Base-by-base conservation (phyloP, 805 yeast species). In the Kurtzmaniella fragi region DNA sequence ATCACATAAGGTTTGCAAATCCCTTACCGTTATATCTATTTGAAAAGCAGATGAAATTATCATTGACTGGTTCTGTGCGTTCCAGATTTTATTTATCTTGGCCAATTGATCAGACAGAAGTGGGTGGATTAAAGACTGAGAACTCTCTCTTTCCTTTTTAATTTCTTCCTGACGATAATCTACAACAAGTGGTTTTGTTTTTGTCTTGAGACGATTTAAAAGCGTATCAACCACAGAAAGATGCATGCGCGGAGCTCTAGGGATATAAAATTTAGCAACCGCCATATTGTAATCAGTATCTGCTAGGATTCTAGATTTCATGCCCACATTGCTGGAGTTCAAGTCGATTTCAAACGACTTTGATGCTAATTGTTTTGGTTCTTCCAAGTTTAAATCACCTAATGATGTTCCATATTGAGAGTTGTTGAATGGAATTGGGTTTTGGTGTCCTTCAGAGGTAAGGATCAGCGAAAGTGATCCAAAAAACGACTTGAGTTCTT, bases 1-100 rank as follows among this genome's bases (percentile, higher is more conserved):
- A 39, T 82, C 84, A 7, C 72, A 62, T 27, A 93, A 65, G 0
- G 96, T 88, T 33, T 72, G 69, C 40, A 91, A 59, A 56, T 93
- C 99, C 27, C 76, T 62, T 0, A 75, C 73, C 3, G 64, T 62
- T 2, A 90, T 73, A 36, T 84, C 91, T 32, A 90, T 76, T 39
- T 61, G 62, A 43, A 59, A 70, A 3, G 57, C 61, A 8, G 61
- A 51, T 3, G 58, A 54, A 7, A 76, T 50, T 8, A 48, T 45
- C 10, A 52, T 46, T 17, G 52, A 46, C 10, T 37, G 28, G 17
- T 57, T 52, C 4, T 50, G 42, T 4, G 59, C 42, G 1, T 39
- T 29, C 70, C 75, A 67, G 28, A 53, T 44, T 3, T 42, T 41
- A n/a, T 59, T 56, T 10, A 75, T 71, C 27, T 54, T 46, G 0